These are phyloP conservation scores for Botryotinia globosa DNA, from an alignment of 2,329 filamentous ascomycete species.

Conservation along the genomic window DNA sequence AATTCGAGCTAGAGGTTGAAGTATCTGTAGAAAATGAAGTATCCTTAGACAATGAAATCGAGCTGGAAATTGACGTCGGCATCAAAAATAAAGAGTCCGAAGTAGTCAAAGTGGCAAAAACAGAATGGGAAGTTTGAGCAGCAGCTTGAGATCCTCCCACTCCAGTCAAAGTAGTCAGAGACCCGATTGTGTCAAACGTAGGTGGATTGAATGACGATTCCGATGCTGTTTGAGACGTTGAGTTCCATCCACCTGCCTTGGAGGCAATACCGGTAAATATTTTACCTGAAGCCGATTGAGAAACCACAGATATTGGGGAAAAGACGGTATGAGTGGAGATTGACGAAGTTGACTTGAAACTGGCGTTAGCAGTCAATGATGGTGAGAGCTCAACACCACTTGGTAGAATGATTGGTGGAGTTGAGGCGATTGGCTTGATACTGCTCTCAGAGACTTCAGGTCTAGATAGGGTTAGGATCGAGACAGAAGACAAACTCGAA, in stretches of 20 bases:
- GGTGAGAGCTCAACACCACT: background rate
- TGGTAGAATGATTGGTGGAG: conserved; percentile 14
- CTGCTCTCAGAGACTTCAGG: background rate
- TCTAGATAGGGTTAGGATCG: background rate
- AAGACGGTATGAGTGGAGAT: background rate
- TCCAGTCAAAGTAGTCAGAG: conserved; percentile 23
- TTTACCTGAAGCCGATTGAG: conserved; percentile 5
- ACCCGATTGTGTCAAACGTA: conserved; percentile 7
- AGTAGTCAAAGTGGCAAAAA: background rate
- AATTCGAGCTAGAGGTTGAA: background rate
- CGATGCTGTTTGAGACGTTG: conserved; percentile 18
- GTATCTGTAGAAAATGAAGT: background rate
- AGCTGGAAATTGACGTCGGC: background rate
- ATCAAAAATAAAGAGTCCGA: conserved; percentile 11
- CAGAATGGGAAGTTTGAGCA: background rate
- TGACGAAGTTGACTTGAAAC: background rate
- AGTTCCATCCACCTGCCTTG: conserved; percentile 29
- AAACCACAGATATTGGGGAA: background rate
- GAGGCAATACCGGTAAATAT: conserved; percentile 22
- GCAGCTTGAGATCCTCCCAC: conserved; percentile 24
- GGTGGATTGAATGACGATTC: conserved; percentile 21
- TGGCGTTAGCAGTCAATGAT: background rate
- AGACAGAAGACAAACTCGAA: background rate
- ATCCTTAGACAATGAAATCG: too few relatives aligned
- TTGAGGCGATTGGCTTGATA: conserved; percentile 27